Conservation (phyloP, 495 filamentous ascomycete genomes). For the Pseudomonodictys pantanalensis region DNA sequence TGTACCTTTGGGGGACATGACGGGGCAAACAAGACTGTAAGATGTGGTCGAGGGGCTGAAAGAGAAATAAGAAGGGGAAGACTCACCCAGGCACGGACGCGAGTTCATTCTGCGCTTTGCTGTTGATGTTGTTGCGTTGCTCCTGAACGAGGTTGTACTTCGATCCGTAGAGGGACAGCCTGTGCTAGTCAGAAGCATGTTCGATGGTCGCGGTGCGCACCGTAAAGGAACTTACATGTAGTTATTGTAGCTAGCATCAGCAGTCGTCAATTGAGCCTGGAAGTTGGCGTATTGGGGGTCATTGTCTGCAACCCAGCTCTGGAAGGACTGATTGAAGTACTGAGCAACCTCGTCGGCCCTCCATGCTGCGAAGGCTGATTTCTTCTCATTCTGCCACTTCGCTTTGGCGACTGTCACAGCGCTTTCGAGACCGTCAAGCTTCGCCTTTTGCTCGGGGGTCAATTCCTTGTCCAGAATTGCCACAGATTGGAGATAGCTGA, state of each 20-base stretch:
- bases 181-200: too few species aligned
- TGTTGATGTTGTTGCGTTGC: conserved; percentile 14
- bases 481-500: conserved; percentile 8
- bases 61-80: background rate
- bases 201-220: too few species aligned
- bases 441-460: background rate
- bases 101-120: conserved; percentile 15
- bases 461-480: conserved; percentile 4
- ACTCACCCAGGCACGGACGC: conserved; percentile 5
- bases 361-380: conserved; percentile 6
- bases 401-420: conserved; percentile 3
- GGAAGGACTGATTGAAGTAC: conserved; percentile 22
- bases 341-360: conserved; percentile 7
- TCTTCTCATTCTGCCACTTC: conserved; percentile 11
- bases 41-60: background rate
- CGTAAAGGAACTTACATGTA: too few species aligned
- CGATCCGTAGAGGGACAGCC: conserved; percentile 8
- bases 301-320: conserved; percentile 8
- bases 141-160: conserved; percentile 16
- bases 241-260: conserved; percentile 17
- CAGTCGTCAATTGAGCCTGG: conserved; percentile 2
- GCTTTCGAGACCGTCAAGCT: background rate
- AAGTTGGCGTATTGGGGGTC: conserved; percentile 19
- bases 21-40: too few species aligned
- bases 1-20: too few species aligned